Conservation (phyloP, 2,329 filamentous ascomycete species). For the Rasamsonia emersonii region DNA sequence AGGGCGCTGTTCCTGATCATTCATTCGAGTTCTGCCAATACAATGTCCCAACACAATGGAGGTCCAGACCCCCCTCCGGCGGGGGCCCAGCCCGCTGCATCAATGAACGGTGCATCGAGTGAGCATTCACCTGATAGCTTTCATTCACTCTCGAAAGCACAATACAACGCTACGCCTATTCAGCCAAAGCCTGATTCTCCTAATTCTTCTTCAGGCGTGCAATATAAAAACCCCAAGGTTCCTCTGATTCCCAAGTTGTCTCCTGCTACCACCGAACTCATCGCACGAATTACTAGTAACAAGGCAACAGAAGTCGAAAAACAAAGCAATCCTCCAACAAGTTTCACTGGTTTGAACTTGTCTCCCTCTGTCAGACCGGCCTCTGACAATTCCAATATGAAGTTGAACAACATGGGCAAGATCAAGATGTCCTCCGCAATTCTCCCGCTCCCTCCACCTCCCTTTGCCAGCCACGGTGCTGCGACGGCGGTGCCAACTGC, state of each 20-base stretch:
- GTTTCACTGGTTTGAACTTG: too few relatives aligned
- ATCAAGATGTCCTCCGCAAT: constrained; percentile 19
- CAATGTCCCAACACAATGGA: neutral
- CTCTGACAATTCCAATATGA: too few relatives aligned
- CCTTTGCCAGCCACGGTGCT: constrained; percentile 13
- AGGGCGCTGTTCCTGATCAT: too few relatives aligned
- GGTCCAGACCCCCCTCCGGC: neutral
- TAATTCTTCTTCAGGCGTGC: neutral
- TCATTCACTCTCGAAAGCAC: too few relatives aligned
- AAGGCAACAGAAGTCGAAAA: too few relatives aligned
- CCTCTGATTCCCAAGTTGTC: constrained; percentile 17
- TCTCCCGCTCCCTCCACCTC: constrained; percentile 17
- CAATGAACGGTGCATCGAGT: too few relatives aligned
- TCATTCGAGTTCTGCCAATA: too few relatives aligned
- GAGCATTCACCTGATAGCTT: neutral
- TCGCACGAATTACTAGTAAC: constrained; percentile 16
- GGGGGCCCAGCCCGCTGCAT: neutral
- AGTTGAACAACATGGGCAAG: constrained; percentile 9
- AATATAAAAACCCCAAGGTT: constrained; percentile 5
- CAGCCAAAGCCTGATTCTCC: neutral
- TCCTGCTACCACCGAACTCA: constrained; percentile 18
- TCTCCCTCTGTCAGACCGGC: too few relatives aligned
- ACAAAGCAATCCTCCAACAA: too few relatives aligned
- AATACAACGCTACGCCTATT: neutral
- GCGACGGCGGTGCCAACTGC: constrained; percentile 7